Conservation (phyloP, 2,329 filamentous ascomycete genomes). For the Fusarium sp. region DNA sequence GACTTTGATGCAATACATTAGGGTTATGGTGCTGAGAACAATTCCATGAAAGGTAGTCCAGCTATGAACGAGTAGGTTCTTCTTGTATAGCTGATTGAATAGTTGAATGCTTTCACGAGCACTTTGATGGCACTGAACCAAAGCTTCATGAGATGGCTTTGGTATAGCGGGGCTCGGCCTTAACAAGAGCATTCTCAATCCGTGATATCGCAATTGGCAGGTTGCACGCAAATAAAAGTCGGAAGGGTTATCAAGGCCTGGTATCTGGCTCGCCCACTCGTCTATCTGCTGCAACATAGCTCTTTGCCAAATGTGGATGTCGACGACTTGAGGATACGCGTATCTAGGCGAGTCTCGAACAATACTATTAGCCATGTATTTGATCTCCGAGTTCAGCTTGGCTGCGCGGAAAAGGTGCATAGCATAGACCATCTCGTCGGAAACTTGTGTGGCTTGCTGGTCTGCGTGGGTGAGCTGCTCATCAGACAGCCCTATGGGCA, state of each 20-base stretch:
- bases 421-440: conserved; percentile 50
- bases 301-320: conserved; percentile 58
- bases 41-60: conserved; percentile 60
- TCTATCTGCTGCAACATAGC: conserved; percentile 53
- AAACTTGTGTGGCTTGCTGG: not conserved
- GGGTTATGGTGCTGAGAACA: conserved; percentile 58
- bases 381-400: conserved; percentile 65
- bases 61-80: conserved; percentile 56
- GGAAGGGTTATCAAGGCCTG: conserved; percentile 30
- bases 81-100: conserved; percentile 55
- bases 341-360: conserved; percentile 57
- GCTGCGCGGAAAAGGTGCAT: conserved; percentile 60
- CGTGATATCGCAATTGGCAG: conserved; percentile 58
- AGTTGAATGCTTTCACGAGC: conserved; percentile 53
- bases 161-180: conserved; percentile 63
- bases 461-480: conserved; percentile 11
- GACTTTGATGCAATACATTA: conserved; percentile 61
- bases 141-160: conserved; percentile 52
- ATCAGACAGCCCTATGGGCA: conserved; percentile 44
- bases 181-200: conserved; percentile 58
- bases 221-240: conserved; percentile 43
- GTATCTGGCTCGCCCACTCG: conserved; percentile 52
- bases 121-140: conserved; percentile 55
- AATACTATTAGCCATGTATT: conserved; percentile 64
- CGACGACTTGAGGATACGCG: conserved; percentile 56